phyloP scores from a whole-genome alignment of 2,329 filamentous ascomycete species.

The Orbilia blumenaviensis region DNA sequence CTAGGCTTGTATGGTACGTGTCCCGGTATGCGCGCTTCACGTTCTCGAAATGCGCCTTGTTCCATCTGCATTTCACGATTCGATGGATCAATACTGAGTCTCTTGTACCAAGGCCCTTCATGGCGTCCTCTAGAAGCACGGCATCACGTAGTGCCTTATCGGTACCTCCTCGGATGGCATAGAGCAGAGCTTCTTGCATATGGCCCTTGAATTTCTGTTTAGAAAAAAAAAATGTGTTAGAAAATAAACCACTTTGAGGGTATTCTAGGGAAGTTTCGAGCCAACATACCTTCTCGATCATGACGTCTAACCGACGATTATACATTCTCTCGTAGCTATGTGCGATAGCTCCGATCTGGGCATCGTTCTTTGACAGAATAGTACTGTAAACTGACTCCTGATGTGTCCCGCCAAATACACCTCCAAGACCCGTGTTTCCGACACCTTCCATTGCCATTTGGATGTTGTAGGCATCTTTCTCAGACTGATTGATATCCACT shows the following conservation, averaged over 20 bases:
- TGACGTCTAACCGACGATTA: slow-evolving; percentile 73
- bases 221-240: neutral
- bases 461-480: slow-evolving; percentile 78
- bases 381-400: slow-evolving; percentile 43
- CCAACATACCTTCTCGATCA: slow-evolving; percentile 71
- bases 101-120: slow-evolving; percentile 87
- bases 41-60: slow-evolving; percentile 75
- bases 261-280: neutral
- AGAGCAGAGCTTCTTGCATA: slow-evolving; percentile 85
- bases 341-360: slow-evolving; percentile 82
- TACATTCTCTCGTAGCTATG: slow-evolving; percentile 79
- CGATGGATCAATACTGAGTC: slow-evolving; percentile 79
- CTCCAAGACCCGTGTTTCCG: slow-evolving; percentile 79
- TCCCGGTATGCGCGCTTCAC: slow-evolving; percentile 81
- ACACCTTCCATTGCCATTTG: slow-evolving; percentile 81
- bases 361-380: slow-evolving; percentile 68
- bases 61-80: slow-evolving; percentile 84
- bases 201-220: slow-evolving; percentile 80
- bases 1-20: slow-evolving; percentile 73
- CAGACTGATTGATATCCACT: slow-evolving; percentile 75
- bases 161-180: slow-evolving; percentile 82
- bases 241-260: neutral
- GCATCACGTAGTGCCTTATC: slow-evolving; percentile 71
- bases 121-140: slow-evolving; percentile 78
- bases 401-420: slow-evolving; percentile 73